These are phyloP conservation scores for Chaetomium sp. DNA, from an alignment of 2,329 filamentous ascomycete genomes.

Conservation along the genomic window DNA sequence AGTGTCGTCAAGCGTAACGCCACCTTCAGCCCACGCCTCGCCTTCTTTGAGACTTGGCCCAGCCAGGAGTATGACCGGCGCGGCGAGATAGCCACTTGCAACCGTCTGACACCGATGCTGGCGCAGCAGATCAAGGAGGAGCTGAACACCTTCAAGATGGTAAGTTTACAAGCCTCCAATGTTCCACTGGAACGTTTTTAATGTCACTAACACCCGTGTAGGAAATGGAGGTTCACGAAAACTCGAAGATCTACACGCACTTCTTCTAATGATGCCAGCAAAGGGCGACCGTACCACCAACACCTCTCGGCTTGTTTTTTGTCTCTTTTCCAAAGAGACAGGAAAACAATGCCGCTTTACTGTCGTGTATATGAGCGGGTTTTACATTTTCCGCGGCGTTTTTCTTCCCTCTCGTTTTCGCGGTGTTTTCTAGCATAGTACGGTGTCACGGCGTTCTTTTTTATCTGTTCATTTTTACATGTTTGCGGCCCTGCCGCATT, in stretches of 20 bases:
- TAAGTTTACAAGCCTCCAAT: conserved; percentile 35
- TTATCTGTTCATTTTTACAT: conserved; percentile 28
- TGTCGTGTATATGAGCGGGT: conserved; percentile 47
- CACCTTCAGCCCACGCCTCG: conserved; percentile 84
- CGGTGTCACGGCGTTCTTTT: conserved; percentile 48
- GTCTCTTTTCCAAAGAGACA: conserved; percentile 22
- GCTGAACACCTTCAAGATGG: conserved; percentile 99
- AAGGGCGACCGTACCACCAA: conserved; percentile 18
- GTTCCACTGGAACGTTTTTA: no score
- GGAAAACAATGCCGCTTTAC: conserved; percentile 24
- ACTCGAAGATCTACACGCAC: conserved; percentile 98
- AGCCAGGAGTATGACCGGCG: conserved; percentile 92
- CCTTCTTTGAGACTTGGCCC: conserved; percentile 96
- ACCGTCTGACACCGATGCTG: conserved; percentile 90
- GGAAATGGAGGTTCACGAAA: conserved; percentile 99
- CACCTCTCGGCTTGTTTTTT: conserved; percentile 27
- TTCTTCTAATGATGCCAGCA: conserved; percentile 70
- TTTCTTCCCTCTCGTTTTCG: conserved; percentile 25
- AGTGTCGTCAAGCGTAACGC: conserved; percentile 53
- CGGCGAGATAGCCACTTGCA: conserved; percentile 95
- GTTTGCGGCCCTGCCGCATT: conserved; percentile 23
- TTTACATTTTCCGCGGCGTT: conserved; percentile 42
- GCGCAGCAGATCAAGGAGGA: conserved; percentile 99
- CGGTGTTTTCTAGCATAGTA: conserved; percentile 46
- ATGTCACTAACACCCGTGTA: conserved; percentile 34